Evolutionary conservation across 2,329 filamentous ascomycete genomes (phyloP).

Genomic region (Aspergillus oerlinghausenensis): DNA sequence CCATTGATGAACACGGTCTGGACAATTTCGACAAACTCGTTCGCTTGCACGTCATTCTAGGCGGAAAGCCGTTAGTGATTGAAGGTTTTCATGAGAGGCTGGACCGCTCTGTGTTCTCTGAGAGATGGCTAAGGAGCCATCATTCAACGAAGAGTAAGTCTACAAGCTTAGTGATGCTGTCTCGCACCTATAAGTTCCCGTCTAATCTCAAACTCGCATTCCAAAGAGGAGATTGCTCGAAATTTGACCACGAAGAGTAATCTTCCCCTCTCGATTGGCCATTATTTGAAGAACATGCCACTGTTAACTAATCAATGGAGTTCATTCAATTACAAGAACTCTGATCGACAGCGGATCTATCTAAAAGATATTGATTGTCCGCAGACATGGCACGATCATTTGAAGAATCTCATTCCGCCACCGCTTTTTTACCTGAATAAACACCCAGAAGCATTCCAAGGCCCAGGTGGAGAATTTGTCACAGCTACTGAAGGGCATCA

Average conservation of each 20-base stretch:
- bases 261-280: slow-evolving; percentile 78
- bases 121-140: slow-evolving; percentile 72
- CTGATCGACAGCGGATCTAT: slow-evolving; percentile 80
- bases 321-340: slow-evolving; percentile 69
- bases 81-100: slow-evolving; percentile 78
- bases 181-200: not conserved
- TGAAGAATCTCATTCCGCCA: slow-evolving; percentile 72
- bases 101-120: slow-evolving; percentile 72
- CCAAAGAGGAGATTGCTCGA: slow-evolving; percentile 72
- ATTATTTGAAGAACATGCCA: slow-evolving; percentile 85
- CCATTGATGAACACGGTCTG: slow-evolving; percentile 71
- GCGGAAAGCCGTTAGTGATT: slow-evolving; percentile 83
- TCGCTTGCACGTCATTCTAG: slow-evolving; percentile 73
- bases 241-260: slow-evolving; percentile 70
- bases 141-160: slow-evolving; percentile 71
- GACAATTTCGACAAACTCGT: slow-evolving; percentile 83
- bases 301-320: slow-evolving; percentile 80
- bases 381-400: slow-evolving; percentile 72
- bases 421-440: slow-evolving; percentile 89
- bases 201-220: slow-evolving; percentile 11
- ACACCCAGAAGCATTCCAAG: slow-evolving; percentile 57
- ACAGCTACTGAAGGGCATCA: slow-evolving; percentile 35
- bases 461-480: slow-evolving; percentile 50
- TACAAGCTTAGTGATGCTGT: not conserved
- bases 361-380: slow-evolving; percentile 97